Evolutionary conservation across 2,329 filamentous ascomycete species (phyloP), one percentile per base, ranked within the genome.

Genomic region (Fusarium domesticum): DNA sequence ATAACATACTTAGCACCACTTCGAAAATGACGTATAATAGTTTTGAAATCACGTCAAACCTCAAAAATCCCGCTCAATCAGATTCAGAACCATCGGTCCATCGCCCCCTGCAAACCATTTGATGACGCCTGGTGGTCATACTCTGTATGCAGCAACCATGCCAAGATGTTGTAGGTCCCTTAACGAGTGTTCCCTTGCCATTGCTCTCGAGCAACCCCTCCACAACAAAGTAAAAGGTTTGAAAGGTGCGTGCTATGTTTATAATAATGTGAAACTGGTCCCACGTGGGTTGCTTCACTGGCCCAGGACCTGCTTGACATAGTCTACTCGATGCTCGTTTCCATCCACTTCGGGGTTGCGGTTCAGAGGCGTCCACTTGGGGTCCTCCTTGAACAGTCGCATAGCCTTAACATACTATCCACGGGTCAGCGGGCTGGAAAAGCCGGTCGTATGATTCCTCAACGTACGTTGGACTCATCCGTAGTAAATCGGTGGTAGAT

Each of bases 401-500:
- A 97, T 92, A 12, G 93, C 93, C 64, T 95, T 88, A 56, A 96
- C 89, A 64, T 92, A 96, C 91, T 96, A 57, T 37, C 41, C 19
- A 11, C 14, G 12, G 19, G 39, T 43, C 12, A 42, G 43, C 25
- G 33, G 18, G 14, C 3, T 14, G n/a, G n/a, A 6, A 7, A 31
- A n/a, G 39, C 6, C 30, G 19, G 7, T 3, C 15, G 6, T 6
- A 40, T 7, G 15, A 10, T 12, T 6, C n/a, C 4, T 28, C 2
- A 11, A 48, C 89, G 71, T 68, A 96, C 91, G 65, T 98, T 95
- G 50, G 84, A 80, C 64, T 85, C 83, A 68, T 96, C 91, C 0
- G 91, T 97, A 6, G 93, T 98, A 64, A 98, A 98, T 5, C 93
- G 84, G 71, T 98, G 93, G 69, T 96, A 98, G 49, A 98, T 97